Base-by-base conservation (phyloP, 1,284 basidiomycete genomes). In the Ganoderma boninense region DNA sequence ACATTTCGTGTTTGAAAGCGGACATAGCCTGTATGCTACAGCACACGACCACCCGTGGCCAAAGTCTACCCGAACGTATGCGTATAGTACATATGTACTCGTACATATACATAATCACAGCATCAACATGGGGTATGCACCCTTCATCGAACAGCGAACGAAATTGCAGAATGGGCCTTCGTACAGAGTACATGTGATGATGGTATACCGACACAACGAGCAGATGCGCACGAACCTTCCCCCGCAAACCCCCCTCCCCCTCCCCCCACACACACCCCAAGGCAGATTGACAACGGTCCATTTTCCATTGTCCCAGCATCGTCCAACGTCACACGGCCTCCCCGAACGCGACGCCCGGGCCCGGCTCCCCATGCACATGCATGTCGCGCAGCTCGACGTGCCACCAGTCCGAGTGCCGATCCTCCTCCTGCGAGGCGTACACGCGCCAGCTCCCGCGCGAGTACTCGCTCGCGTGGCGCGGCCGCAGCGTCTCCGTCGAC, bases 321-420 rank as follows among this genome's bases (percentile, higher is more conserved):
- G 29, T 38, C 32, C 40, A 20, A 0, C 11, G 5, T 68, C 62
- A 69, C 3, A 69, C 60, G 7, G 68, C 68, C 64, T 65, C 46
- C 20, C 68, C 68, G 26, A 40, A 69, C 40, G 59, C 35, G 8
- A 69, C 40, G 13, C 52, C 49, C 40, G n/a, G 14, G 2, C 14
- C 14, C 14, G 32, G 23, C 2, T 38, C 38, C 49, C 70, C 72
- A 35, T 66, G 69, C 74, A 75, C 72, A 35, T 66, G 69, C 74
- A 75, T 75, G 59, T 75, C 69, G 56, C 72, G 65, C 65, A 74
- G 69, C 67, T 75, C 75, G 54, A 67, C 70, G 64, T 75, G 71
- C 74, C 75, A 77, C 71, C 67, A 67, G 8, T 69, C 69, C 18
- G 65, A 32, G 56, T 74, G 69, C 40, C 69, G 35, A 26, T 67